Conservation (phyloP, 192 early-diverging fungal genomes). For the Linnemannia schmuckeri region DNA sequence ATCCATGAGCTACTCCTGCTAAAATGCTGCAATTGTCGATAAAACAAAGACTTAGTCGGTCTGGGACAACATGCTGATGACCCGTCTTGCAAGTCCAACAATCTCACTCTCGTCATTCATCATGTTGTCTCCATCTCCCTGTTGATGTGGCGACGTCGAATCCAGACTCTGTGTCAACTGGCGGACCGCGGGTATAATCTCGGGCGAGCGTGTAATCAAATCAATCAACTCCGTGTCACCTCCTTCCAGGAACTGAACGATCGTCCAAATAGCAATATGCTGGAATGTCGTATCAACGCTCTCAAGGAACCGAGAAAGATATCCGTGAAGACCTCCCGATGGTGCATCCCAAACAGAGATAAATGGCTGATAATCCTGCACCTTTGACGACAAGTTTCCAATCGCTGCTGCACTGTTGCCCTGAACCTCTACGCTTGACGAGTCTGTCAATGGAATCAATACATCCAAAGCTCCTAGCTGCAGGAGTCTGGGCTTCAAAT, state of each 20-base stretch:
- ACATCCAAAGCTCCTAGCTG: constrained; percentile 74
- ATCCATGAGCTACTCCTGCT: background rate
- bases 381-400: constrained; percentile 77
- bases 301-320: constrained; percentile 75
- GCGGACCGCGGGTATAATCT: constrained; percentile 53
- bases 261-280: constrained; percentile 89
- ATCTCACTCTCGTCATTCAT: constrained; percentile 50
- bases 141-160: constrained; percentile 23
- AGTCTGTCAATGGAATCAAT: constrained; percentile 74
- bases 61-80: constrained; percentile 38
- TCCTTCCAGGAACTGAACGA: constrained; percentile 83
- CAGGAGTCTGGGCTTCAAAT: constrained; percentile 76
- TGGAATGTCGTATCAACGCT: constrained; percentile 78
- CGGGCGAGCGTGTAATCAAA: constrained; percentile 38
- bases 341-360: constrained; percentile 77
- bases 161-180: constrained; percentile 38
- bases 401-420: constrained; percentile 85
- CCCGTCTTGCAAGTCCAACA: constrained; percentile 50
- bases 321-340: constrained; percentile 75
- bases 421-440: constrained; percentile 74
- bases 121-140: constrained; percentile 26
- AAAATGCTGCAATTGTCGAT: background rate
- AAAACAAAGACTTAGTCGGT: background rate
- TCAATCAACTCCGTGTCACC: constrained; percentile 30
- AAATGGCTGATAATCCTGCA: constrained; percentile 75